Evolutionary conservation across 805 yeast genomes (phyloP), one percentile per base, ranked within the genome.

Genomic region (Kazachstania viticola): DNA sequence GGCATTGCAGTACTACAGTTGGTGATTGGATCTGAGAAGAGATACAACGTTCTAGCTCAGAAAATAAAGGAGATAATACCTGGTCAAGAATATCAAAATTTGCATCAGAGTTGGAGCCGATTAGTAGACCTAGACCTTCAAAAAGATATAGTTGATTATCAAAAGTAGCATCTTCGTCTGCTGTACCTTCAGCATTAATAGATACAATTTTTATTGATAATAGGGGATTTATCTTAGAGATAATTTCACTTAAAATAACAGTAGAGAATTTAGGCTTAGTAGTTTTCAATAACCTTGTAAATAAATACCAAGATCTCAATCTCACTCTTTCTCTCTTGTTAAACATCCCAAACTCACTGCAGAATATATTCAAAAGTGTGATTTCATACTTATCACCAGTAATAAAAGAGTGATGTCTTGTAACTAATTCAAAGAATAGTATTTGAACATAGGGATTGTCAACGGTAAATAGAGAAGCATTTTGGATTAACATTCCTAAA

Each of bases 251-350:
- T 46, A 71, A 63, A 35, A 63, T 57, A 34, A 43, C 55, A 28
- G 63, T 68, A 19, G 75, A 68, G 25, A 75, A 58, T 30, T 69
- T 60, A 23, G 85, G 84, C 48, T 75, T 79, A 2, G 88, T 77
- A 29, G 79, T 62, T 50, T 79, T 83, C 38, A 85, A 67, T 47
- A 87, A 81, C 52, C 94, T 71, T 48, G 77, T 77, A 45, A 88
- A 83, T 40, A 87, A 62, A 53, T 83, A 88, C 95, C 97, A 91
- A 26, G 93, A 69, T 53, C 96, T 75, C 34, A 73, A 65, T 46
- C 85, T 75, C 4, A 87, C 95, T 39, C 74, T 79, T 36, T 70
- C 79, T 42, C 69, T 65, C 4, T 67, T 63, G 57, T 79, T 83
- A 54, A 83, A 85, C 39, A 88, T 70, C 12, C 96, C 97, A 44